phyloP scores from a whole-genome alignment of 1,284 basidiomycete genomes.

The Sanguinoderma infundibulare region DNA sequence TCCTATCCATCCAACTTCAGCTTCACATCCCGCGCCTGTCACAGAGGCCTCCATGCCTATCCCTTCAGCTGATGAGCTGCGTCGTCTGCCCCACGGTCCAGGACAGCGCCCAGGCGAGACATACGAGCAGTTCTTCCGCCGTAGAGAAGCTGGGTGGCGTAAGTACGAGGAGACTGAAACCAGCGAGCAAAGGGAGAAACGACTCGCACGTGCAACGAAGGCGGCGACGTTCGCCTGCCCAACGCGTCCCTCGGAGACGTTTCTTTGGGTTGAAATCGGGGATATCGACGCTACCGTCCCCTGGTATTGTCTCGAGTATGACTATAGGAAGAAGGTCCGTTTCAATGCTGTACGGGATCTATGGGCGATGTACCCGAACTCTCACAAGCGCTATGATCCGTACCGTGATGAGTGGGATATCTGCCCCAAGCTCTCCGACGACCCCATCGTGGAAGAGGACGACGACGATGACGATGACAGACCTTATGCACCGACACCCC shows the following conservation, averaged over 20 bases:
- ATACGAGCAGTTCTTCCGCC: not conserved
- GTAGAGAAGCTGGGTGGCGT: not conserved
- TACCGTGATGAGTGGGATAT: constrained; percentile 12
- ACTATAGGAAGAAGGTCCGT: not conserved
- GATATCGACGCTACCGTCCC: not conserved
- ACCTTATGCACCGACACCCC: not conserved
- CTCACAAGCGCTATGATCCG: constrained; percentile 6
- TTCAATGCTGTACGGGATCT: not conserved
- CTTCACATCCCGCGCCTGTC: not conserved
- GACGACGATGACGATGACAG: not conserved
- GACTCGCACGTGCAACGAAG: not conserved
- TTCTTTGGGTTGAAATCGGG: constrained; percentile 1
- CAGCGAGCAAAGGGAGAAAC: not conserved
- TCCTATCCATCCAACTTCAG: too few relatives aligned
- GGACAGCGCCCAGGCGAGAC: constrained; percentile 4
- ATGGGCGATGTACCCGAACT: constrained; percentile 6
- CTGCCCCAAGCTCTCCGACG: not conserved
- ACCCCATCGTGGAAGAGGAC: not conserved
- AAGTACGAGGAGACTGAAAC: not conserved
- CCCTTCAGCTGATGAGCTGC: not conserved
- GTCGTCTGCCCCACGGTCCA: not conserved
- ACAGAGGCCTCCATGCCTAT: not conserved
- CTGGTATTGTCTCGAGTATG: not conserved
- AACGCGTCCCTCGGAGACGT: constrained; percentile 7
- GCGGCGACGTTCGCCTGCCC: constrained; percentile 3